A percentile compares a stretch with the other conserved stretches of the same genome.
These are phyloP conservation scores for Saksenaea oblongispora DNA, from an alignment of 371 early-diverging fungal species.

Conservation along the genomic window DNA sequence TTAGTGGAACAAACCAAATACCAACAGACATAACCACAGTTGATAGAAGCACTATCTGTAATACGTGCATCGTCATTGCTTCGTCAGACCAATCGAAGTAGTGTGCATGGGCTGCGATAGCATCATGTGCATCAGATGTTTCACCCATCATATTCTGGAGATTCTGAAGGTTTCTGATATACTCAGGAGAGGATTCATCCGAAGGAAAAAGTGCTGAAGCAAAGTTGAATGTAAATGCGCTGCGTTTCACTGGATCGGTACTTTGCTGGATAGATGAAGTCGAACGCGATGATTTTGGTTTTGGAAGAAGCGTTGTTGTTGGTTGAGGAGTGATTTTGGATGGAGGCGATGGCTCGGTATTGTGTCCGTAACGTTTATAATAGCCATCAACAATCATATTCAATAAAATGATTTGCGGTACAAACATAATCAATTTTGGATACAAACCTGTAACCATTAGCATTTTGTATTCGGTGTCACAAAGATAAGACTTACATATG, in stretches of 20 bases:
- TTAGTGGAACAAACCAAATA: slow-evolving; percentile 37
- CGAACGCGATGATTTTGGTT: not conserved
- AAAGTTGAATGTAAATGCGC: slow-evolving; percentile 14
- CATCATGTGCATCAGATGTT: slow-evolving; percentile 41
- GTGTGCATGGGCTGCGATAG: slow-evolving; percentile 24
- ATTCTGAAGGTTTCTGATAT: slow-evolving; percentile 42
- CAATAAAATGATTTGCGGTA: slow-evolving; percentile 35
- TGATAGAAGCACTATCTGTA: slow-evolving; percentile 30
- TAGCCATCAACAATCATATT: slow-evolving; percentile 10
- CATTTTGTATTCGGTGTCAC: not conserved
- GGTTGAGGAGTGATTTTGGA: not conserved
- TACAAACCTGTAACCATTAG: slow-evolving; percentile 27
- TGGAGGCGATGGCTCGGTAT: not conserved
- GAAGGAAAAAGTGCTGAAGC: slow-evolving; percentile 28
- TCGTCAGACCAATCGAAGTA: slow-evolving; percentile 45
- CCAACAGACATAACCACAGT: slow-evolving; percentile 13
- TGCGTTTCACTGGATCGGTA: not conserved
- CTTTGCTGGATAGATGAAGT: slow-evolving; percentile 4
- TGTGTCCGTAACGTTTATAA: slow-evolving; percentile 7
- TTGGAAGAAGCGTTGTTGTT: slow-evolving; percentile 1
- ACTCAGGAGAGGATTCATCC: slow-evolving; percentile 48
- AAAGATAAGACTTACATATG: slow-evolving; percentile 34
- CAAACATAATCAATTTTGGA: slow-evolving; percentile 33
- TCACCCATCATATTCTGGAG: slow-evolving; percentile 56
- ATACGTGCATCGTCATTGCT: slow-evolving; percentile 30